Evolutionary conservation across 2,329 filamentous ascomycete genomes (phyloP), one percentile per base, ranked within the genome.

Genomic region (Aspergillus vadensis): DNA sequence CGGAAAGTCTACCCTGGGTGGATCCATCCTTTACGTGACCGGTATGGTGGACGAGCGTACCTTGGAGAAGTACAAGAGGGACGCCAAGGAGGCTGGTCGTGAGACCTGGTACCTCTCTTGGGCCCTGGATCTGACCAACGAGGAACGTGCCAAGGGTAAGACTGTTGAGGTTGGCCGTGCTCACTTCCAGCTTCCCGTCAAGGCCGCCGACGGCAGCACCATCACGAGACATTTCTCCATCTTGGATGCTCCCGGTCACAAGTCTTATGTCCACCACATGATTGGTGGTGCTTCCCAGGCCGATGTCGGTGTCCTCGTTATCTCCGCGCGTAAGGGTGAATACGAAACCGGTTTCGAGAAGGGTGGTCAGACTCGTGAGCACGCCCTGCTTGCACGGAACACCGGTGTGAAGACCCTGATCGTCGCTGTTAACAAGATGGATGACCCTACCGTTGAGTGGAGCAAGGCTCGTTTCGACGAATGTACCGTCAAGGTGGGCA

Each of bases 1-100:
- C 55, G 95, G 95, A 70, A 99, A 99, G 82, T 97, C 92, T 41
- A 99, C 95, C 3, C 84, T 99, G 5, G 95, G 95, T 74, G 95
- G 95, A 54, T 91, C 91, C 55, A 96, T 99, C 65, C 83, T 99
- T 14, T 97, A 95, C 76, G 88, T 87, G 55, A 97, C 94, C 5
- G 95, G 95, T 62, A 99, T 98, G 95, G 95, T 99, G n/a, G 96
- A 99, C 73, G 92, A 99, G 79, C 88, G 95, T 75, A 99, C 95
- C 38, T 87, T 99, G 84, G 95, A 99, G 57, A 99, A 99, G 80
- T 97, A 97, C 83, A 97, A 94, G 85, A 88, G 87, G 69, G 96
- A 99, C 72, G 94, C 95, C 54, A 98, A 97, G 83, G 95, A 98
- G 10, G 85, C 95, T 66, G 95, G 95, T 56, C 91, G 93, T 81